Conservation (phyloP, 2,329 filamentous ascomycete species). For the Dactylellina cionopaga region DNA sequence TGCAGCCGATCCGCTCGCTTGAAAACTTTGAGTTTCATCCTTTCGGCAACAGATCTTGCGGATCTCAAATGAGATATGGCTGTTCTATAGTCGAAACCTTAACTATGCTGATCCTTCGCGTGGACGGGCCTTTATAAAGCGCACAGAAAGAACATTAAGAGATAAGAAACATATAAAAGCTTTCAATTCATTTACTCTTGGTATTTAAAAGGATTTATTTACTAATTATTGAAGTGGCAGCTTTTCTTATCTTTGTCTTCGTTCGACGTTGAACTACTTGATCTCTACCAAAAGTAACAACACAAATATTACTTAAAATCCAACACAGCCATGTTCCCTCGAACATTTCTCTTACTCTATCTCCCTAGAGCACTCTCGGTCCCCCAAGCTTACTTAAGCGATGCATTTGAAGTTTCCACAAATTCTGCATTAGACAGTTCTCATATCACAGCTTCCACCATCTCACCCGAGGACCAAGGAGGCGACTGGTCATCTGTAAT, state of each 20-base stretch:
- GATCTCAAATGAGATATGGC: conserved; percentile 25
- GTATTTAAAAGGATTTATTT: too few species aligned
- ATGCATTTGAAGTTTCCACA: conserved; percentile 11
- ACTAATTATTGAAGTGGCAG: too few species aligned
- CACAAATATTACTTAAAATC: conserved; percentile 13
- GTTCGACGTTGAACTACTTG: background rate
- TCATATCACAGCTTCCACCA: conserved; percentile 7
- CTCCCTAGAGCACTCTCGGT: conserved; percentile 3
- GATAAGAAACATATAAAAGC: too few species aligned
- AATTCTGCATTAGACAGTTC: conserved; percentile 3
- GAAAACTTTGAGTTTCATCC: background rate
- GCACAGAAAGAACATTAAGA: too few species aligned
- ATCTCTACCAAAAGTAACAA: conserved; percentile 7
- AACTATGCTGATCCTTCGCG: too few species aligned
- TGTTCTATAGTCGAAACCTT: conserved; percentile 15
- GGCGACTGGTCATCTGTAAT: conserved; percentile 20
- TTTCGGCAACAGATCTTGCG: conserved; percentile 25
- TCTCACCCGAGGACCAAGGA: conserved; percentile 13
- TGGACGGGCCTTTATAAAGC: too few species aligned
- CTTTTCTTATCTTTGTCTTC: too few species aligned
- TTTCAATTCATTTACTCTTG: too few species aligned
- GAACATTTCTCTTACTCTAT: background rate
- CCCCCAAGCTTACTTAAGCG: conserved; percentile 26
- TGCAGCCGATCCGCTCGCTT: background rate
- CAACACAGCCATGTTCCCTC: conserved; percentile 20